Percentiles rank a stretch among this genome's conserved stretches.
Evolutionary conservation across 345 rosid genomes (phyloP).

Genomic region (Euphorbia peplus): DNA sequence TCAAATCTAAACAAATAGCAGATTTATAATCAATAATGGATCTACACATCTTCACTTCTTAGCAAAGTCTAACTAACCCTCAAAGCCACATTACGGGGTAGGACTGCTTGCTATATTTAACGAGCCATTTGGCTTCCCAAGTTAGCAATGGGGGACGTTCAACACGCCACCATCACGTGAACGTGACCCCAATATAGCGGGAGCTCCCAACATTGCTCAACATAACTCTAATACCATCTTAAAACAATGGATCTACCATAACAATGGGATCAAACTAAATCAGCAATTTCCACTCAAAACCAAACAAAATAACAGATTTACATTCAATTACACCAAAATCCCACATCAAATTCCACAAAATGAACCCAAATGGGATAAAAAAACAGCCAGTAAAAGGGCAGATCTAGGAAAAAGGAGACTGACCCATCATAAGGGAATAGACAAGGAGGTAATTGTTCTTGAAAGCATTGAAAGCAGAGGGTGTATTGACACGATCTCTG

Average conservation of each 20-base stretch:
- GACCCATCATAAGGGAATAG: constrained; percentile 85
- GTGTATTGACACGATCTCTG: constrained; percentile 58
- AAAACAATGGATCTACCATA: neutral
- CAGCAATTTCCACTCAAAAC: neutral
- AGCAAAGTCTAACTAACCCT: no score
- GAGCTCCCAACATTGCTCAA: no score
- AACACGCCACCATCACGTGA: no score
- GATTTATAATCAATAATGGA: no score
- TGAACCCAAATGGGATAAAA: constrained; percentile 8
- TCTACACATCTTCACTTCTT: neutral
- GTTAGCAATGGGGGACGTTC: no score
- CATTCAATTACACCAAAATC: neutral
- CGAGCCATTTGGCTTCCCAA: no score
- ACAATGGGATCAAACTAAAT: neutral
- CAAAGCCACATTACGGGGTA: no score
- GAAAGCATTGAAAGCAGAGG: constrained; percentile 63
- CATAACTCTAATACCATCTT: no score
- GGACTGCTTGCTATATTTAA: no score
- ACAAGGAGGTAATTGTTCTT: constrained; percentile 69
- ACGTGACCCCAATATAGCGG: no score
- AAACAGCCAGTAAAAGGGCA: neutral
- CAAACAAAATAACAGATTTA: neutral
- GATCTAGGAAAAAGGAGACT: constrained; percentile 3
- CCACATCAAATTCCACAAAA: neutral
- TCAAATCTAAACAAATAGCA: no score